Evolutionary conservation across 2,329 filamentous ascomycete species (phyloP), one percentile per base, ranked within the genome.

Genomic region (Amphichorda felina): DNA sequence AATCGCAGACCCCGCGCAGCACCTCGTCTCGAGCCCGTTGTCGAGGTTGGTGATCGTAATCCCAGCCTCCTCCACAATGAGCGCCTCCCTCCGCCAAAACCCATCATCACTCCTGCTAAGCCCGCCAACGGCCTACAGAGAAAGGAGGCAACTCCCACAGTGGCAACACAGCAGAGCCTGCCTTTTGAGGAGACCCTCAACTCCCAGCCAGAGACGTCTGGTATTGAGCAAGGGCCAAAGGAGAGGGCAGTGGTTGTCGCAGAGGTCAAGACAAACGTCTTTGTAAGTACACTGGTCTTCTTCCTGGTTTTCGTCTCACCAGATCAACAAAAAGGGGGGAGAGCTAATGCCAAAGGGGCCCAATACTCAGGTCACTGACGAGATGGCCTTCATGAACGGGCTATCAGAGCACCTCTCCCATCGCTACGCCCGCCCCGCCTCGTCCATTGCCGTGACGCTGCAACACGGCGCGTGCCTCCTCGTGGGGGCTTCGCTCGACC

Each of bases 381-480:
- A 88, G 47, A 80, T 77, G 49, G 75, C 72, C 8, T 74, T 91
- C 43, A 75, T 87, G 34, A 82, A 76, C 9, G 76, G 82, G 48
- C 65, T 94, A 14, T 80, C 82, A 4, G 72, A 78, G 43, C 73
- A 79, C 41, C 65, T 94, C 13, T 81, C 84, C 2, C 69, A 73
- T 40, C 75, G 85, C 32, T 94, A 87, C 51, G 76, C 81, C 40
- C 74, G 83, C 19, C 76, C 83, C 3, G 70, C 84, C 38, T 73
- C 76, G 3, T 82, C 77, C 8, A 77, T 94, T 39, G 73, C 83
- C 50, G 73, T 93, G 32, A 79, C 75, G 2, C 61, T 94, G n/a
- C 72, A 81, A 29, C 83, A 91, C 49, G 78, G 80, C 18, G 70
- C 74, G 11, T 83, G 80, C 49, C 72, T 94, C 45, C 64, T 85